These are phyloP conservation scores for Tetrahymena elliotti DNA, from an alignment of 73 alveolate species.

Conservation along the genomic window DNA sequence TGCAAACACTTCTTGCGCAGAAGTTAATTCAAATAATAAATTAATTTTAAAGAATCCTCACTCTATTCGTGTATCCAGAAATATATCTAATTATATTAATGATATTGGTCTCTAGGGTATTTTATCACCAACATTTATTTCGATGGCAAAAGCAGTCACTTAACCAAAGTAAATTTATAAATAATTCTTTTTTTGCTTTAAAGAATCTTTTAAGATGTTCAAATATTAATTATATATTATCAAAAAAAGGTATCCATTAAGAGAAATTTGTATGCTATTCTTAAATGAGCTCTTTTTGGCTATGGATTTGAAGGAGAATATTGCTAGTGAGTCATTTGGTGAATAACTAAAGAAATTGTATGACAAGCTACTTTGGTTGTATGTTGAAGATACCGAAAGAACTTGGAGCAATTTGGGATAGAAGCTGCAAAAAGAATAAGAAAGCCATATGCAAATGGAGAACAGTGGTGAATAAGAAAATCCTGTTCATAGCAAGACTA, in stretches of 20 bases:
- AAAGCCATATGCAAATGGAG: background rate
- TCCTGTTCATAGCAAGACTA: background rate
- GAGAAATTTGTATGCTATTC: background rate
- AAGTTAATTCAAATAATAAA: background rate
- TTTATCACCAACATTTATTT: background rate
- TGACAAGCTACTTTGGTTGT: background rate
- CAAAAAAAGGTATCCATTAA: background rate
- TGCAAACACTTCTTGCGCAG: background rate
- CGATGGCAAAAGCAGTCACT: background rate
- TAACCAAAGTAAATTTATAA: background rate
- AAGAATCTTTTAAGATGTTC: too few relatives aligned
- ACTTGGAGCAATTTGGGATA: background rate
- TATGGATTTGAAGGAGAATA: background rate
- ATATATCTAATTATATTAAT: background rate
- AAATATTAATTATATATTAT: too few relatives aligned
- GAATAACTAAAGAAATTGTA: background rate
- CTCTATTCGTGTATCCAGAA: background rate
- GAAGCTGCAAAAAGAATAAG: background rate
- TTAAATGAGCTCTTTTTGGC: background rate
- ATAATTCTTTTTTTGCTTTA: background rate
- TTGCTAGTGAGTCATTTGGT: background rate
- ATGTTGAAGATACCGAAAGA: background rate
- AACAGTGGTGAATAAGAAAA: background rate
- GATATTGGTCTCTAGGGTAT: background rate
- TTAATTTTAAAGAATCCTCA: background rate